phyloP scores from a whole-genome alignment of 805 yeast genomes.

The Scheffersomyces stipitis region DNA sequence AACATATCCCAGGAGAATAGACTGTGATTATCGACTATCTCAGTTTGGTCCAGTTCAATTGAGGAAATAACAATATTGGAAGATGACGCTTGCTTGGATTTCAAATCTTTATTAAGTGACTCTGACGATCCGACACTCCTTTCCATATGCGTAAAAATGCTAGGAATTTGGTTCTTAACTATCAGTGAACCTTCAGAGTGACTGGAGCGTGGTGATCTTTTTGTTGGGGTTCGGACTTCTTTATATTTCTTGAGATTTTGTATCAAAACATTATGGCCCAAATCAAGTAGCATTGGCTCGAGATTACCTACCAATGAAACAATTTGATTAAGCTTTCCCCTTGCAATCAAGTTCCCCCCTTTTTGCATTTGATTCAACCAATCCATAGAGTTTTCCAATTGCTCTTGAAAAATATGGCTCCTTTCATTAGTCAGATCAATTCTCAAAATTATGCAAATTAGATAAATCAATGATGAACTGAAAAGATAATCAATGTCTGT shows the following conservation, averaged over 20 bases:
- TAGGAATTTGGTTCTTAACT: no score
- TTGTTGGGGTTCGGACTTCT: neutral
- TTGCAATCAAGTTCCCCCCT: slow-evolving; percentile 21
- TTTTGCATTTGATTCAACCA: slow-evolving; percentile 19
- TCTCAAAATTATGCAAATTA: slow-evolving; percentile 19
- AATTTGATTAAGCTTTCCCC: slow-evolving; percentile 16
- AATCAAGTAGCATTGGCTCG: neutral
- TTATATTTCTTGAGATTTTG: no score
- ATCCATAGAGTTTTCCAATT: slow-evolving; percentile 16
- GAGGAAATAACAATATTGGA: no score
- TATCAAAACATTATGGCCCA: neutral
- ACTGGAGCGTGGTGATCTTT: neutral
- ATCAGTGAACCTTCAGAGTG: no score
- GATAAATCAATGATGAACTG: slow-evolving; percentile 18
- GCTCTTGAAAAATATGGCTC: slow-evolving; percentile 14
- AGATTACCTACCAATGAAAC: slow-evolving; percentile 7
- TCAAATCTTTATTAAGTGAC: no score
- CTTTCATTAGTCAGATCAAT: slow-evolving; percentile 5
- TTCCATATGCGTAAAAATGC: no score
- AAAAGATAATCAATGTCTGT: slow-evolving; percentile 27
- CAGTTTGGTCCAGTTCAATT: no score
- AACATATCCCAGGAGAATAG: neutral
- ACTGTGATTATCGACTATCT: no score
- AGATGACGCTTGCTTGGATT: no score
- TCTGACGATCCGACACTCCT: no score